Base-by-base conservation (phyloP, 1,139 yeast species). In the Saccharomyces hybrid region DNA sequence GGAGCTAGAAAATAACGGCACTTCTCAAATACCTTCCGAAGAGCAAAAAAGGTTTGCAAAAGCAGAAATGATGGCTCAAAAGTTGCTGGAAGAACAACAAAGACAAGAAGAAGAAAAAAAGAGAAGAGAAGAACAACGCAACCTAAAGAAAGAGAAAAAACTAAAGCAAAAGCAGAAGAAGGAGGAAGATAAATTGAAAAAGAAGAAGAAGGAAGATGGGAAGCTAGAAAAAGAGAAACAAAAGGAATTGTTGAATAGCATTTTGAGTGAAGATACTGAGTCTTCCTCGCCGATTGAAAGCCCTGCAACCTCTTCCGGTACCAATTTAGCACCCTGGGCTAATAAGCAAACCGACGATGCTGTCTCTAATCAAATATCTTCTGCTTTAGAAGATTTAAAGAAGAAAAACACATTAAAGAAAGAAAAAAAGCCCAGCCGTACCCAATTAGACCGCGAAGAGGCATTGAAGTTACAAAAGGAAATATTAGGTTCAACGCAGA, bases 311-410 rank as follows among this genome's bases (percentile, higher is more conserved):
- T 52, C 54, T 8, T 38, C 54, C 21, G 60, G 55, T 31, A 52
- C 57, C 5, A 58, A 57, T 34, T 49, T 67, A 24, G 79, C 80
- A 4, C 79, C 81, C 14, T 75, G 79, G 80, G 78, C 78, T 4
- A 68, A 65, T 62, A 72, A 66, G 50, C 71, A 72, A 31, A 73
- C 69, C 11, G 73, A 53, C 27, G 42, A 55, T 2, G 54, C 51
- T 21, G 49, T 60, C 5, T 38, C 4, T 38, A 58, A 58, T 7
- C 54, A 54, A 42, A 54, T 56, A 31, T 54, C 60, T 3, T 59
- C 64, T 5, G 49, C 62, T n/a, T 51, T 57, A 11, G 66, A 63
- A 42, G 54, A 62, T 21, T 63, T 61, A 44, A 60, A 52, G 51
- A 57, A 49, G 42, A 61, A 62, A 46, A 64, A 58, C 19, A 54